Evolutionary conservation across 78 protist species (phyloP), one percentile per base, ranked within the genome.

Genomic region (Andalucia godoyi): DNA sequence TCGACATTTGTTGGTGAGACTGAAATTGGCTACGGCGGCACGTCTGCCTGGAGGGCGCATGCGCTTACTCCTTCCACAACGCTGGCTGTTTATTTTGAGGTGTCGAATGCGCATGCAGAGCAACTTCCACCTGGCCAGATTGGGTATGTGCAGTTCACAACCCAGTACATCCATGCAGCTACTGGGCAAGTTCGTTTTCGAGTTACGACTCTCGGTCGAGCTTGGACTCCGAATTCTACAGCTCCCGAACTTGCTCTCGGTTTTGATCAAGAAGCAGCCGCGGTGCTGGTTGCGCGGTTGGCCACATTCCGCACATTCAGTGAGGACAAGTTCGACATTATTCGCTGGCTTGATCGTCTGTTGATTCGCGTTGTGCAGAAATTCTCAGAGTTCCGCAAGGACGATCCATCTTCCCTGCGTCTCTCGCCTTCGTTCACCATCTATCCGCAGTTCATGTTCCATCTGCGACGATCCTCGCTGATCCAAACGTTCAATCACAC

Each of bases 391-490:
- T 90, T 79, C 67, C 37, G 61, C 30, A 74, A 77, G 54, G 94
- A 86, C 57, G 85, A 85, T 23, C 77, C 94, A 27, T 0, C 12
- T 17, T 66, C 87, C 18, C 83, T 95, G 55, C 69, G 62, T 3
- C 82, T 95, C 51, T 21, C 82, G 10, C 29, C 52, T 5, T 39
- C 55, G 61, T 86, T 95, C 45, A 6, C 88, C 23, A 63, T 89
- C 40, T 95, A 90, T 66, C 99, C 97, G 25, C 96, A 90, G 79
- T 94, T 93, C 60, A 89, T 96, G 94, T 96, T 89, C 88, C 97
- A 96, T 79, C 64, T 96, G 51, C 88, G 99, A 15, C 84, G 99
- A 23, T 74, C 90, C 12, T 78, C 70, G 32, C 90, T 91, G 73
- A 47, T 96, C n/a, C 94, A 91, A 43, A 91, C 83, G 30, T 95